phyloP scores from a whole-genome alignment of 495 filamentous ascomycete species.

The Aspergillus bertholletiae region DNA sequence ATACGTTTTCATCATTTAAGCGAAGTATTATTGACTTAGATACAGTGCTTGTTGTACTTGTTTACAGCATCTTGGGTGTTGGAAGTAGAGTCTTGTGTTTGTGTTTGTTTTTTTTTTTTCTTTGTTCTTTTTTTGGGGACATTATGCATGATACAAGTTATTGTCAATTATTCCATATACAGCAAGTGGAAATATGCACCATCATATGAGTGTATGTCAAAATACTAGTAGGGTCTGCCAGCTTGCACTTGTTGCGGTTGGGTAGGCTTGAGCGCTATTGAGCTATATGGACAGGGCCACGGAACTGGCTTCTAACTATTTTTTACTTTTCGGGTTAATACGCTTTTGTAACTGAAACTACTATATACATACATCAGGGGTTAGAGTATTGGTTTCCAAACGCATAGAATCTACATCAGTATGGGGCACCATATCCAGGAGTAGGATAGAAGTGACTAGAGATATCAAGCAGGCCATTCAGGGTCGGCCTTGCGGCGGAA shows the following conservation, averaged over 20 bases:
- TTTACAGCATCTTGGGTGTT: background rate
- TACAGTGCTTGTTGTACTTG: background rate
- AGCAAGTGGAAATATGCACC: slow-evolving; percentile 8
- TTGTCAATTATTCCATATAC: slow-evolving; percentile 1
- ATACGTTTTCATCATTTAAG: background rate
- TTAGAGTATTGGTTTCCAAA: background rate
- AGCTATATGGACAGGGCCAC: background rate
- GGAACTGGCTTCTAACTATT: background rate
- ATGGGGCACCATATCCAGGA: background rate
- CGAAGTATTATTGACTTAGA: too few species aligned
- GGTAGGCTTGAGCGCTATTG: too few species aligned
- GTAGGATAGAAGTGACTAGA: too few species aligned
- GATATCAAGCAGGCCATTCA: slow-evolving; percentile 46
- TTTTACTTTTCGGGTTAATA: background rate
- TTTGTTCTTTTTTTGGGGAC: background rate
- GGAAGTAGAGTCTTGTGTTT: background rate
- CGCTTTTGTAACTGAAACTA: background rate
- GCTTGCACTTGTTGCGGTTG: background rate
- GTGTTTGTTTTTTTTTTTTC: too few species aligned
- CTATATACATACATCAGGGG: background rate
- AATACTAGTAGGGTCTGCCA: background rate
- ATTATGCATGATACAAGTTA: too few species aligned
- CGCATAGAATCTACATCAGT: background rate
- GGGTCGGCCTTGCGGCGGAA: slow-evolving; percentile 81
- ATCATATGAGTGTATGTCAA: background rate